Percentiles rank a stretch among this genome's conserved stretches.
Evolutionary conservation across 257 asterid species (phyloP).

Genomic region (Ligustrum vulgare): DNA sequence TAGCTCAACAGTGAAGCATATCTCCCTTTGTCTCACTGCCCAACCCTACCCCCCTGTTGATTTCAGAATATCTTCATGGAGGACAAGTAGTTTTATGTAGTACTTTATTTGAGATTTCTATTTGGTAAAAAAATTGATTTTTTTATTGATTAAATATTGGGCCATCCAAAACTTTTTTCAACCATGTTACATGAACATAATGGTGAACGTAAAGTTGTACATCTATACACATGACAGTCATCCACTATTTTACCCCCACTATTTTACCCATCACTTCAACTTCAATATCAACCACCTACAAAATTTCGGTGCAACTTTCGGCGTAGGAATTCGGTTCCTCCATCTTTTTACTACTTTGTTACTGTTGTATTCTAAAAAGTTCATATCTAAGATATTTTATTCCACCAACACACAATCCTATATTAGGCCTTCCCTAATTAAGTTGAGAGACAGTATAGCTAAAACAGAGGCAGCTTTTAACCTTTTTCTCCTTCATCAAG

Average conservation of each 20-base stretch:
- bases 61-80: not conserved
- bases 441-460: not conserved
- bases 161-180: not conserved
- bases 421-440: not conserved
- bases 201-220: no score
- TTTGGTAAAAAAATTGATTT: not conserved
- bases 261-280: no score
- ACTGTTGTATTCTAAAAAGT: not conserved
- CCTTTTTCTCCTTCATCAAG: not conserved
- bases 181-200: no score
- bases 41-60: not conserved
- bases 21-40: not conserved
- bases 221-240: no score
- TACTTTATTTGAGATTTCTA: not conserved
- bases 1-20: not conserved
- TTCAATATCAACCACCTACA: no score
- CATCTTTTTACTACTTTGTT: no score
- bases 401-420: not conserved
- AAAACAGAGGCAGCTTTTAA: not conserved
- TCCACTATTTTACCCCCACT: no score
- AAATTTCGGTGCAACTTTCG: no score
- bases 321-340: no score
- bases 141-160: not conserved
- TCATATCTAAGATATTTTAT: not conserved
- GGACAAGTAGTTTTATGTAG: not conserved